Evolutionary conservation across 2,329 filamentous ascomycete species (phyloP).

Genomic region (Coniochaeta sp.): DNA sequence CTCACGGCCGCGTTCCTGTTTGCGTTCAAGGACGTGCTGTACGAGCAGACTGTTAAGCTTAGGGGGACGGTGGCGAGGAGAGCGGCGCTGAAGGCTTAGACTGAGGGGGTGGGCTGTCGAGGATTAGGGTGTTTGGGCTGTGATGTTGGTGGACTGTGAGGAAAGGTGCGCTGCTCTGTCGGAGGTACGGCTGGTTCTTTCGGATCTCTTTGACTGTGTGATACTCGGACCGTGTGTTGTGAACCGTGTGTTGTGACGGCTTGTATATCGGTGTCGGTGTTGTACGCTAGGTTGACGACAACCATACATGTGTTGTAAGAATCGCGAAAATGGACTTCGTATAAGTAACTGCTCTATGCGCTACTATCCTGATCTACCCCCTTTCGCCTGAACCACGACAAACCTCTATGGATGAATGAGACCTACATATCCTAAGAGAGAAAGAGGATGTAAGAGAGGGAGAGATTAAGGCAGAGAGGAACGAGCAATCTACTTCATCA

Average conservation of each 20-base stretch:
- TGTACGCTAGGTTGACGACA: neutral
- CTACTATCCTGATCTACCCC: neutral
- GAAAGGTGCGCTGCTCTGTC: neutral
- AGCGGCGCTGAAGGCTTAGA: constrained; percentile 22
- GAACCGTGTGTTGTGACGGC: neutral
- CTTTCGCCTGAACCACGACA: neutral
- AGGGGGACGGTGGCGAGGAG: constrained; percentile 39
- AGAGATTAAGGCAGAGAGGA: no score
- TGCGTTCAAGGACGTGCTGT: constrained; percentile 95
- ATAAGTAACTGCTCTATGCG: neutral
- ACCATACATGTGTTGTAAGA: neutral
- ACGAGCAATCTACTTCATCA: neutral
- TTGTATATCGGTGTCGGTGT: neutral
- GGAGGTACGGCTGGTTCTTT: neutral
- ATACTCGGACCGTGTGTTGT: neutral
- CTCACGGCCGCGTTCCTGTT: constrained; percentile 94
- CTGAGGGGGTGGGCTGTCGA: neutral
- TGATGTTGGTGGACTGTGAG: neutral
- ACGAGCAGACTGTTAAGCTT: constrained; percentile 69
- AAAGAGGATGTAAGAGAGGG: no score
- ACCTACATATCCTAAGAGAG: neutral
- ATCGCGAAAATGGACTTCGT: neutral
- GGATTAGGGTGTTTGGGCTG: neutral
- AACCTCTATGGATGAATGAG: neutral
- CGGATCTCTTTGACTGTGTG: neutral